phyloP scores from a whole-genome alignment of 306 rosid genomes.

The Hippophae tibetana region DNA sequence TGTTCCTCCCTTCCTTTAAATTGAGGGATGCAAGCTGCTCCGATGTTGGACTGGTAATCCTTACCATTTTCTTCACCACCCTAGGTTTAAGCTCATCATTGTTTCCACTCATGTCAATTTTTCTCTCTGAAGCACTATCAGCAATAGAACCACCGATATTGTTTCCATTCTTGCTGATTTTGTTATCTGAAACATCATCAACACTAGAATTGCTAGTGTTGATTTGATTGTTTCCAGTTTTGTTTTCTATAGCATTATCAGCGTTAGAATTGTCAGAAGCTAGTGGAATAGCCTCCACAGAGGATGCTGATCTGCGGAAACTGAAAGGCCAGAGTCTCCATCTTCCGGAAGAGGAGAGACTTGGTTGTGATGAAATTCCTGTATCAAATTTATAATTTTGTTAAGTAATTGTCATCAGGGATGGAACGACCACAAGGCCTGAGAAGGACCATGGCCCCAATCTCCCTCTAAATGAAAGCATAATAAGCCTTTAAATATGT shows the following conservation, averaged over 20 bases:
- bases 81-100: slow-evolving; percentile 24
- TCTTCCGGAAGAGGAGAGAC: slow-evolving; percentile 37
- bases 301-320: slow-evolving; percentile 34
- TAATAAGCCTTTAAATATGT: too few relatives aligned
- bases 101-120: slow-evolving; percentile 17
- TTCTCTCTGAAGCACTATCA: slow-evolving; percentile 36
- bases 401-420: slow-evolving; percentile 26
- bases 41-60: slow-evolving; percentile 59
- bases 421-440: too few relatives aligned
- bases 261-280: slow-evolving; percentile 21
- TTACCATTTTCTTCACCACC: slow-evolving; percentile 33
- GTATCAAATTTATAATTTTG: slow-evolving; percentile 37
- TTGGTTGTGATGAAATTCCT: slow-evolving; percentile 46
- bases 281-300: slow-evolving; percentile 29
- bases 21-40: slow-evolving; percentile 83
- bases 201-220: too few relatives aligned
- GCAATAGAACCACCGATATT: slow-evolving; percentile 16
- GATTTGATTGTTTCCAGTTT: neutral
- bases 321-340: slow-evolving; percentile 88
- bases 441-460: too few relatives aligned
- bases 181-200: too few relatives aligned
- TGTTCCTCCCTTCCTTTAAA: slow-evolving; percentile 79
- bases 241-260: slow-evolving; percentile 35
- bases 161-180: too few relatives aligned
- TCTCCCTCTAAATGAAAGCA: too few relatives aligned